A percentile compares a stretch with the other conserved stretches of the same genome.
phyloP scores from a whole-genome alignment of 352 stramenopile genomes.

The Pythium aristosporum region DNA sequence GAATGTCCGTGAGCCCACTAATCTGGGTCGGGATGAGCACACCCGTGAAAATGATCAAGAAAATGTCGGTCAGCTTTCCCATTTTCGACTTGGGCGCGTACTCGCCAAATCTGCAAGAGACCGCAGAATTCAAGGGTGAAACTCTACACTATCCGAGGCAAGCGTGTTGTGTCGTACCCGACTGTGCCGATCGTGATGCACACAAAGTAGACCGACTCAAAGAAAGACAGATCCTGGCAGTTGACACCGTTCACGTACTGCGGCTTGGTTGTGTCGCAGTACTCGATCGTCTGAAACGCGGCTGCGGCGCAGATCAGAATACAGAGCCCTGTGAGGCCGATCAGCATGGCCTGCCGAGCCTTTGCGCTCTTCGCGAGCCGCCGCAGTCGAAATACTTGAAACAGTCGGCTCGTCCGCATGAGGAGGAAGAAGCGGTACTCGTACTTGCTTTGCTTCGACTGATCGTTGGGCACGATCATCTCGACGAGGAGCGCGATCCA shows the following conservation, averaged over 20 bases:
- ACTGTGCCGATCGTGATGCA: slow-evolving; percentile 85
- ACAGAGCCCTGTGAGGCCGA: slow-evolving; percentile 48
- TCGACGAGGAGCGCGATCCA: slow-evolving; percentile 47
- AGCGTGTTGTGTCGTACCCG: slow-evolving; percentile 36
- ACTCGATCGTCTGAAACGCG: slow-evolving; percentile 67
- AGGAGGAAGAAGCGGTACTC: slow-evolving; percentile 63
- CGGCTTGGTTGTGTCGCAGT: slow-evolving; percentile 37
- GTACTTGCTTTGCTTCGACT: slow-evolving; percentile 37
- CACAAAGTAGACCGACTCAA: slow-evolving; percentile 81
- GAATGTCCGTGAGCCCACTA: slow-evolving; percentile 63
- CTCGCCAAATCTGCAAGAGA: slow-evolving; percentile 60
- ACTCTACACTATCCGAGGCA: background rate
- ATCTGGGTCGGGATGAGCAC: slow-evolving; percentile 69
- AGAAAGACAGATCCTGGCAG: slow-evolving; percentile 73
- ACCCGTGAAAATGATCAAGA: slow-evolving; percentile 72
- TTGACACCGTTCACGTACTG: slow-evolving; percentile 22
- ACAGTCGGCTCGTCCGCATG: slow-evolving; percentile 50
- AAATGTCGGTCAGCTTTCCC: slow-evolving; percentile 66
- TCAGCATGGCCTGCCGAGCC: slow-evolving; percentile 47
- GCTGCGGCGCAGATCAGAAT: slow-evolving; percentile 67
- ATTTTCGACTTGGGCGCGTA: slow-evolving; percentile 59
- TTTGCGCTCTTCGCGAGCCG: slow-evolving; percentile 60
- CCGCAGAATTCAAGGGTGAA: background rate
- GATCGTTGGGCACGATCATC: slow-evolving; percentile 33
- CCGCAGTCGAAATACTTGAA: slow-evolving; percentile 66